Percentiles rank a stretch among this genome's conserved stretches.
Evolutionary conservation across 108 stramenopile species (phyloP).

Genomic region (Fistulifera pelliculosa): DNA sequence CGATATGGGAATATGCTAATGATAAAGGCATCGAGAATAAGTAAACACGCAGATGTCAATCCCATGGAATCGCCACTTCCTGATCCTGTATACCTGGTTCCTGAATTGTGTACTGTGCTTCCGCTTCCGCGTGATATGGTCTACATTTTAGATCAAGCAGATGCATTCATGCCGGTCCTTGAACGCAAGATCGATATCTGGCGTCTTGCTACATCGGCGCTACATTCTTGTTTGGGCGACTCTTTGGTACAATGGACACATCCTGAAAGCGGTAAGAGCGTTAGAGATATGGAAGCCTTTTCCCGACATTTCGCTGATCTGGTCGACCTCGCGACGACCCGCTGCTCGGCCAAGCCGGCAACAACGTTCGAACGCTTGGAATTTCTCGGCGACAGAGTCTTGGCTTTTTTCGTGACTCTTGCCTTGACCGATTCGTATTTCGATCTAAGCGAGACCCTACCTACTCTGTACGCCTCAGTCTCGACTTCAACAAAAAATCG

Average conservation of each 20-base stretch:
- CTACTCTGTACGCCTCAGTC: no score
- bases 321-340: no score
- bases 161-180: conserved; percentile 30
- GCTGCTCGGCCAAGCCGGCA: conserved; percentile 4
- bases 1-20: conserved; percentile 4
- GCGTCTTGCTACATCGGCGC: not conserved
- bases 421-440: no score
- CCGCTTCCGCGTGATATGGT: conserved; percentile 49
- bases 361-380: conserved; percentile 42
- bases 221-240: not conserved
- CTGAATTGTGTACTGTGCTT: conserved; percentile 26
- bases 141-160: conserved; percentile 22
- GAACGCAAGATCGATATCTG: conserved; percentile 18
- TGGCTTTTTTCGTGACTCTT: conserved; percentile 30
- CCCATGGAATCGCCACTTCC: not conserved
- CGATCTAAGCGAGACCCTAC: no score
- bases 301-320: conserved; percentile 1
- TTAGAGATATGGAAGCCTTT: not conserved
- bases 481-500: no score
- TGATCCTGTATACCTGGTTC: conserved; percentile 20
- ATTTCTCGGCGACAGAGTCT: conserved; percentile 48
- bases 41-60: conserved; percentile 10
- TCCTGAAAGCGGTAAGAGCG: no score
- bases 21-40: conserved; percentile 5
- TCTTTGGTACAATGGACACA: not conserved